Percentiles rank a stretch among this genome's conserved stretches.
These are phyloP conservation scores for Apiospora aurea DNA, from an alignment of 2,329 filamentous ascomycete species.

Conservation along the genomic window DNA sequence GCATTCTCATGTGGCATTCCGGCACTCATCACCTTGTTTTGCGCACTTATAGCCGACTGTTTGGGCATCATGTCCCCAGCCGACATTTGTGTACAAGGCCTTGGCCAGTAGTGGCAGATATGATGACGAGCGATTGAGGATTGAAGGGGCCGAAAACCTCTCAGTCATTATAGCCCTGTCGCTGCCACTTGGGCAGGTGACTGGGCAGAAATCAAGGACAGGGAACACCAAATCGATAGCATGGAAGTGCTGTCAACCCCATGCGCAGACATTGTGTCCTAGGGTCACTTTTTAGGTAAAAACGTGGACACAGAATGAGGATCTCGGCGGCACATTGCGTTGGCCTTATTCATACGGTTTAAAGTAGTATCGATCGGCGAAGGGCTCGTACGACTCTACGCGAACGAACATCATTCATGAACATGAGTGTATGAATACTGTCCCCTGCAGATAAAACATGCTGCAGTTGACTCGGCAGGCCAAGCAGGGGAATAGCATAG, in stretches of 20 bases:
- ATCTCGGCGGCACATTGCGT: neutral
- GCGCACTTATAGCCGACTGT: neutral
- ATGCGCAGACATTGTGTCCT: neutral
- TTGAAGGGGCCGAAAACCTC: neutral
- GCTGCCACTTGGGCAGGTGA: neutral
- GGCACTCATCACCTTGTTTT: neutral
- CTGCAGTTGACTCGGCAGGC: neutral
- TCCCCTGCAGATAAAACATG: neutral
- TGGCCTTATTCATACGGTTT: no score
- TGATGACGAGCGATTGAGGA: neutral
- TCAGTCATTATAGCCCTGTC: neutral
- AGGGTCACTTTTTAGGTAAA: neutral
- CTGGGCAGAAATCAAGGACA: neutral
- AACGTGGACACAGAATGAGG: neutral
- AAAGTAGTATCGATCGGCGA: neutral
- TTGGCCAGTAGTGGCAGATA: neutral
- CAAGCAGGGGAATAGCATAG: neutral
- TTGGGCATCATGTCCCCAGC: neutral
- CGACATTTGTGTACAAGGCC: neutral
- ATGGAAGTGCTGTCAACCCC: neutral
- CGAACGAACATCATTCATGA: neutral
- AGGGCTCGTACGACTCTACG: neutral
- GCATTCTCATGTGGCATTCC: neutral
- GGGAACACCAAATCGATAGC: neutral
- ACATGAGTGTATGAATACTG: neutral